A percentile compares a stretch with the other conserved stretches of the same genome.
Evolutionary conservation across 352 stramenopile genomes (phyloP).

Genomic region (Globisporangium carolinianum): DNA sequence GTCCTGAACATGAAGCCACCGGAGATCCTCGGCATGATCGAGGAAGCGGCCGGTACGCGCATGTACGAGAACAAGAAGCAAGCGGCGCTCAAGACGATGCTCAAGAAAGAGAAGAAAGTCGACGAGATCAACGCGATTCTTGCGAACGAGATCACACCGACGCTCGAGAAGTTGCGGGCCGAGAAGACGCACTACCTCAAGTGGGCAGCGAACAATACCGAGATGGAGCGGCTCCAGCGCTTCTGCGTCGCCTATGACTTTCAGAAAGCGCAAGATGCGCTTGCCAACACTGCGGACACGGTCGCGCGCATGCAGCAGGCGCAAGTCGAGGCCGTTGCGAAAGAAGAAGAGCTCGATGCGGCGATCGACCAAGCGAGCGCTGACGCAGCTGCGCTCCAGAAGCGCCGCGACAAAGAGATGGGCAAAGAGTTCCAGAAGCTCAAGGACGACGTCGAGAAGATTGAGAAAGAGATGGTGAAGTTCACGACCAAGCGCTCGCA

Average conservation of each 20-base stretch:
- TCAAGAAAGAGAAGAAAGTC: slow-evolving; percentile 99
- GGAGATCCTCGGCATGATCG: slow-evolving; percentile 99
- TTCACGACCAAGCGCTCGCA: slow-evolving; percentile 79
- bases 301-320: slow-evolving; percentile 87
- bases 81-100: slow-evolving; percentile 97
- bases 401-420: slow-evolving; percentile 77
- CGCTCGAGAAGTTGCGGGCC: slow-evolving; percentile 94
- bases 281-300: slow-evolving; percentile 83
- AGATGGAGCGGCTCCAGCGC: slow-evolving; percentile 95
- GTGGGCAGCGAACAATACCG: slow-evolving; percentile 97
- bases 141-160: slow-evolving; percentile 98
- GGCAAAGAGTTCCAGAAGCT: slow-evolving; percentile 77
- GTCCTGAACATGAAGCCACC: slow-evolving; percentile 99
- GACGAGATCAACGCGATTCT: slow-evolving; percentile 99
- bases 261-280: slow-evolving; percentile 80
- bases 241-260: slow-evolving; percentile 98
- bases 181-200: slow-evolving; percentile 98
- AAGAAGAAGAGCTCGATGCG: slow-evolving; percentile 43
- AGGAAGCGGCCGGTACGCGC: slow-evolving; percentile 98
- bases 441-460: slow-evolving; percentile 72
- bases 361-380: slow-evolving; percentile 78
- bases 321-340: slow-evolving; percentile 57
- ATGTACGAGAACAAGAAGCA: slow-evolving; percentile 99
- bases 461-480: slow-evolving; percentile 81
- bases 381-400: slow-evolving; percentile 79